These are phyloP conservation scores for Boeremia exigua DNA, from an alignment of 2,329 filamentous ascomycete genomes.

Conservation along the genomic window DNA sequence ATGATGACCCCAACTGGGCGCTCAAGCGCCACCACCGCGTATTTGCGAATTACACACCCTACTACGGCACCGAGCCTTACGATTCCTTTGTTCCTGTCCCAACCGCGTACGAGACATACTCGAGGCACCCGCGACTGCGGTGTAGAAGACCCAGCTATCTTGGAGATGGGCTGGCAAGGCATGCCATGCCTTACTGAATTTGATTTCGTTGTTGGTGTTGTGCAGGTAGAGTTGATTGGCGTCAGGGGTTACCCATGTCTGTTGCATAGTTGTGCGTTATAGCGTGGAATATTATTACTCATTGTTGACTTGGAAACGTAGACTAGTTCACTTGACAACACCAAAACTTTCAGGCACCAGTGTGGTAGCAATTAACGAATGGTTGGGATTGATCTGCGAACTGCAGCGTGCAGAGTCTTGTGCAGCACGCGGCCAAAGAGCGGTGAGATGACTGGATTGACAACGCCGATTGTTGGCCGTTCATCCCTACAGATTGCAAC, in stretches of 20 bases:
- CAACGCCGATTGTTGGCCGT: slow-evolving; percentile 13
- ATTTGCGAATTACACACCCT: slow-evolving; percentile 20
- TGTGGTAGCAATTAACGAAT: neutral
- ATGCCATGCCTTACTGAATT: slow-evolving; percentile 22
- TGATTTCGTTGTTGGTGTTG: neutral
- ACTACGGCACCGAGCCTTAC: slow-evolving; percentile 34
- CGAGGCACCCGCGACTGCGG: slow-evolving; percentile 24
- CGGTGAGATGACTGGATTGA: slow-evolving; percentile 4
- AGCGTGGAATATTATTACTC: slow-evolving; percentile 19
- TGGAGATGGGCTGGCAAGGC: slow-evolving; percentile 22
- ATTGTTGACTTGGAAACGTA: slow-evolving; percentile 18
- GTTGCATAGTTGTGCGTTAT: slow-evolving; percentile 20
- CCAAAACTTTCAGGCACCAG: slow-evolving; percentile 11
- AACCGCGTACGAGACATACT: slow-evolving; percentile 21
- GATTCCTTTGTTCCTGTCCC: slow-evolving; percentile 35
- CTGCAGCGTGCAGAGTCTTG: neutral
- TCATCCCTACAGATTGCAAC: neutral
- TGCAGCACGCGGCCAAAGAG: slow-evolving; percentile 8
- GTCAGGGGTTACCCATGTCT: slow-evolving; percentile 14
- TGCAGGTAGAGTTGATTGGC: slow-evolving; percentile 10
- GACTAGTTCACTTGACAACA: slow-evolving; percentile 18
- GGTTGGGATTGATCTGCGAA: neutral
- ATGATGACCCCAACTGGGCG: slow-evolving; percentile 33
- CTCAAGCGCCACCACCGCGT: slow-evolving; percentile 30
- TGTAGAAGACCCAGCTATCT: slow-evolving; percentile 34